phyloP scores from a whole-genome alignment of 768 basidiomycete species.

The Thelephora aurantiotincta region DNA sequence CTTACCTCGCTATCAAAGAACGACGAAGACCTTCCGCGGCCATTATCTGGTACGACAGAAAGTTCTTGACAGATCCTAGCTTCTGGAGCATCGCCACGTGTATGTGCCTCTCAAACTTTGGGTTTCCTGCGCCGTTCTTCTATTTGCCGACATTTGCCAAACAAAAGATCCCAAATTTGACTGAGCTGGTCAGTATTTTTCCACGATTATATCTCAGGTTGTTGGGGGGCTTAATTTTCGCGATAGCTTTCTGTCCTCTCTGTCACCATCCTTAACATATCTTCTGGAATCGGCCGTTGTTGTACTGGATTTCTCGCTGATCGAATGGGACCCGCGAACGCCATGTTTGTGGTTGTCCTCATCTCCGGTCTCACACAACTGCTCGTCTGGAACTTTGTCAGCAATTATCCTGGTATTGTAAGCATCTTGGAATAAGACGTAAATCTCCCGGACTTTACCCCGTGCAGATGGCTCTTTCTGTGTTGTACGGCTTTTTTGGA shows the following conservation, averaged over 20 bases:
- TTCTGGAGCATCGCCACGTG: slow-evolving; percentile 22
- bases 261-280: slow-evolving; percentile 10
- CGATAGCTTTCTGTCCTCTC: slow-evolving; percentile 8
- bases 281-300: slow-evolving; percentile 14
- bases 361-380: slow-evolving; percentile 22
- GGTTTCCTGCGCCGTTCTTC: slow-evolving; percentile 10
- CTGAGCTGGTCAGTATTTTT: slow-evolving; percentile 5
- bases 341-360: slow-evolving; percentile 21
- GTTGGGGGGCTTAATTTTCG: not conserved
- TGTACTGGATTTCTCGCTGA: slow-evolving; percentile 24
- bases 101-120: slow-evolving; percentile 16
- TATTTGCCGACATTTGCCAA: slow-evolving; percentile 10
- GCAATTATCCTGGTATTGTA: slow-evolving; percentile 16
- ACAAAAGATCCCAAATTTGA: slow-evolving; percentile 7
- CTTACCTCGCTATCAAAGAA: slow-evolving; percentile 19
- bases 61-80: slow-evolving; percentile 11
- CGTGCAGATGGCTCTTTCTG: slow-evolving; percentile 15
- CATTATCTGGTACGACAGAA: slow-evolving; percentile 11
- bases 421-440: not conserved
- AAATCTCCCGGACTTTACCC: not conserved
- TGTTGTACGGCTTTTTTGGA: slow-evolving; percentile 21
- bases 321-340: slow-evolving; percentile 24
- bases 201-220: not conserved
- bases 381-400: slow-evolving; percentile 24
- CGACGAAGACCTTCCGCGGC: slow-evolving; percentile 8